Base-by-base conservation (phyloP, 2,329 filamentous ascomycete species). In the Fusarium nygamai region DNA sequence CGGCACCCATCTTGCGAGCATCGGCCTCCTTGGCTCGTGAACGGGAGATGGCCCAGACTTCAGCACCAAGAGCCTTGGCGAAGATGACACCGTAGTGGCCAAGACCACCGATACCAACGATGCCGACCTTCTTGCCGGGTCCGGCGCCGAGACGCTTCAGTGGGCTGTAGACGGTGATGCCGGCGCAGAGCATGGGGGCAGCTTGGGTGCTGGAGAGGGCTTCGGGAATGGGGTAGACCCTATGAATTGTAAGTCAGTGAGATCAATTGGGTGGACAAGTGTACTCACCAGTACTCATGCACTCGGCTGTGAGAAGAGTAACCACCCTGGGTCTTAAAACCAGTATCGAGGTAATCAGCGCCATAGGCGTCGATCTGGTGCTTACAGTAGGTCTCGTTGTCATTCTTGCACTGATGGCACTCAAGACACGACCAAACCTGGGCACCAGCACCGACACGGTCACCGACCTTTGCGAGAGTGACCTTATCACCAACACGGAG, bases 131-230 rank as follows among this genome's bases (percentile, higher is more conserved):
- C 86, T 93, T 94, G 71, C 94, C 94, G 2, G 92, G 92, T 0
- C 93, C 93, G 68, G 89, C 88, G 29, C 93, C 93, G 79, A 95
- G 91, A 56, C 94, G 89, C 73, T 93, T 91, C 20, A 97, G 87
- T 3, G 94, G 94, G 69, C 90, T 92, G 85, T 91, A 97, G 67
- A 91, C 91, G 8, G 94, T 97, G 74, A 97, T 87, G 72, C 94
- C 94, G 46, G 93, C 94, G 83, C 94, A 97, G 76, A 96, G 88
- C 92, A 95, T 94, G 16, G 93, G 93, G 4, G 93, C 94, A 3
- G 92, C 93, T 58, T 91, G 83, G 63, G 84, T 82, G 74, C 87
- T 89, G 16, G 86, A 78, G 51, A 97, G 88, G 60, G 86, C 89
- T 38, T 95, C 93, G 41, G 94, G 94, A 73, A 97, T 95, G 79